Conservation (phyloP, 345 rosid species). For the Populus alba region DNA sequence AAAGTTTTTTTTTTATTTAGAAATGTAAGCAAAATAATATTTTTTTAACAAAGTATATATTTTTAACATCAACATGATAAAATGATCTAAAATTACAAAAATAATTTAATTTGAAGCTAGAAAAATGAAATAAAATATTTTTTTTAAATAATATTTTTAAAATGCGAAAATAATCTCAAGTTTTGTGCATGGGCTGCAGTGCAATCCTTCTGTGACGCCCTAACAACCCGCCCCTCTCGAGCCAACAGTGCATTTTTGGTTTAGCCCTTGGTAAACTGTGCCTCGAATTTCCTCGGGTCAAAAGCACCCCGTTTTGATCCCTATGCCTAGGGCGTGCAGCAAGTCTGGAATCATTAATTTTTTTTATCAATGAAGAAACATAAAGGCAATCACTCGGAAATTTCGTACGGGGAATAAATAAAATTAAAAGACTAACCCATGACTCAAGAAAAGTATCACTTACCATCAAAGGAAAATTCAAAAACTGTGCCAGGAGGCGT, state of each 20-base stretch:
- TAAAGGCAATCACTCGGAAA: neutral
- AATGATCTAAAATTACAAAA: too few species aligned
- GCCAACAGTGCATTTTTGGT: neutral
- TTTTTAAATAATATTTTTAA: too few species aligned
- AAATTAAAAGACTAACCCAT: neutral
- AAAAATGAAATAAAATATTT: too few species aligned
- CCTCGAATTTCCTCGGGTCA: neutral
- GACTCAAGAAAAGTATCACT: neutral
- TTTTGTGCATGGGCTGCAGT: too few species aligned
- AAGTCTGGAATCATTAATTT: neutral
- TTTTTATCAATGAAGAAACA: neutral
- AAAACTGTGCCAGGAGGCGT: too few species aligned
- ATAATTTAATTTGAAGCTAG: too few species aligned
- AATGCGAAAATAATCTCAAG: too few species aligned
- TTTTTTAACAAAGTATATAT: too few species aligned
- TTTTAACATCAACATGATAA: rapidly evolving
- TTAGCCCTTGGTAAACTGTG: neutral
- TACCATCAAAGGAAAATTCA: too few species aligned
- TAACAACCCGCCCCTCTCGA: neutral
- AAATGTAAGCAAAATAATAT: too few species aligned
- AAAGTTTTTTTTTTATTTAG: too few species aligned
- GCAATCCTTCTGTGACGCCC: too few species aligned
- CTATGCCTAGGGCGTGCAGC: neutral
- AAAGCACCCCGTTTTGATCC: neutral
- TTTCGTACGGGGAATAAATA: neutral